A percentile compares a stretch with the other conserved stretches of the same genome.
phyloP scores from a whole-genome alignment of 106 monocot genomes.

The Xerophyta viscosa region DNA sequence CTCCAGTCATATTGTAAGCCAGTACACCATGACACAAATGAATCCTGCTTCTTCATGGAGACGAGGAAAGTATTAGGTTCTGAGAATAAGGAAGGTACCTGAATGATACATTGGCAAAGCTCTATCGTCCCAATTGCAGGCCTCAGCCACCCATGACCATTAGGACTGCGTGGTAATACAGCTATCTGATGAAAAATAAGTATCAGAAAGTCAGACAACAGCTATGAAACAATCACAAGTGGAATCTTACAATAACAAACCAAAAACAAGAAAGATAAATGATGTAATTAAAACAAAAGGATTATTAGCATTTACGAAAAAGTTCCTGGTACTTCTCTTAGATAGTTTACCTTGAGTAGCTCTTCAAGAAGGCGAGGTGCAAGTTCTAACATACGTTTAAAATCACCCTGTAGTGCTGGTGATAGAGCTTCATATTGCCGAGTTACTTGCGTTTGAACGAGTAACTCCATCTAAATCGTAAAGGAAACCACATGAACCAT shows the following conservation, averaged over 20 bases:
- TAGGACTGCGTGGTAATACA: slow-evolving; percentile 64
- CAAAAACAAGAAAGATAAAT: no score
- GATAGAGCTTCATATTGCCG: slow-evolving; percentile 39
- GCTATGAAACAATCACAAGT: no score
- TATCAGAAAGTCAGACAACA: background rate
- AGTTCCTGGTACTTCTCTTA: no score
- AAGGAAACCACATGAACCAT: background rate
- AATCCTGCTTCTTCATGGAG: background rate
- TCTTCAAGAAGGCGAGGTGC: slow-evolving; percentile 92
- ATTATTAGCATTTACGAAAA: no score
- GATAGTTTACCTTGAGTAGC: slow-evolving; percentile 49
- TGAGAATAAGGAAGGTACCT: slow-evolving; percentile 31
- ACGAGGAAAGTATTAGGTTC: background rate
- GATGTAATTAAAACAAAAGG: no score
- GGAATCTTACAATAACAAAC: no score
- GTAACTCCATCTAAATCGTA: slow-evolving; percentile 60
- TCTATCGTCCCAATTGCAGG: slow-evolving; percentile 90
- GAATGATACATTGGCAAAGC: slow-evolving; percentile 89
- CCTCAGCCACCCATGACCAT: slow-evolving; percentile 89
- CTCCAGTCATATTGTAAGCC: no score
- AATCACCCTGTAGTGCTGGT: slow-evolving; percentile 60
- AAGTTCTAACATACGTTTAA: slow-evolving; percentile 76
- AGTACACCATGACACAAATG: no score
- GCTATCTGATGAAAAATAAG: slow-evolving; percentile 51
- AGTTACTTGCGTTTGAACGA: slow-evolving; percentile 81